Base-by-base conservation (phyloP, 2,329 filamentous ascomycete species). In the Thielaviopsis punctulata region DNA sequence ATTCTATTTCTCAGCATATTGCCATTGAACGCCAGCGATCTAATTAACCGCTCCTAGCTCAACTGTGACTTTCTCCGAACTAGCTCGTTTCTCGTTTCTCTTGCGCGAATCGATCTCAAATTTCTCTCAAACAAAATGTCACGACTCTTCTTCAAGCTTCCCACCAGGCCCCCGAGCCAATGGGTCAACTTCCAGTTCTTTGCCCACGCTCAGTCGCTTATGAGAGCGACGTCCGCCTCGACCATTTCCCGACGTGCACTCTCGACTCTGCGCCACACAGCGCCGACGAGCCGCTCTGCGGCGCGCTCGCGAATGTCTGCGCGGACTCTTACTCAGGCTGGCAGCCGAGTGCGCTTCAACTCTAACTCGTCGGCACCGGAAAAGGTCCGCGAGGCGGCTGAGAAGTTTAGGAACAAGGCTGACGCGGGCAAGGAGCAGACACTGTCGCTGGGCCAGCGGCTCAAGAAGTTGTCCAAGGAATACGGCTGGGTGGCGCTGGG, bases 401-500 rank as follows among this genome's bases (percentile, higher is more conserved):
- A 52, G 18, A 52, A 52, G 13, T 30, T 55, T 7, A 55, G 52
- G 45, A 36, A 55, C 24, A 55, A 52, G 41, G 49, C 53, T 10
- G 24, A 19, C n/a, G 49, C 52, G 25, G 41, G 45, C 25, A 55
- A 52, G 44, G 53, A 52, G 7, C 45, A 52, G 25, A 46, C 52
- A 9, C 49, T 52, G 43, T 77, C 80, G 7, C 65, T 92, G 43
- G 82, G 81, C 2, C 79, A 80, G 57, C 76, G 83, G 23, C 69
- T 96, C 63, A 88, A 82, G 66, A 87, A 86, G 63, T 76, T 98
- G 45, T 88, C 84, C 2, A 80, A 82, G 57, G 90, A 96, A 65
- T 98, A 98, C 65, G 92, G 92, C 41, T 96, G 89, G 87, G 77
- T 85, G 3, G 89, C 89, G 1, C 67, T 95, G 4, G 90, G 88